Evolutionary conservation across 2,329 filamentous ascomycete genomes (phyloP), one percentile per base, ranked within the genome.

Genomic region (Ustulina deusta): DNA sequence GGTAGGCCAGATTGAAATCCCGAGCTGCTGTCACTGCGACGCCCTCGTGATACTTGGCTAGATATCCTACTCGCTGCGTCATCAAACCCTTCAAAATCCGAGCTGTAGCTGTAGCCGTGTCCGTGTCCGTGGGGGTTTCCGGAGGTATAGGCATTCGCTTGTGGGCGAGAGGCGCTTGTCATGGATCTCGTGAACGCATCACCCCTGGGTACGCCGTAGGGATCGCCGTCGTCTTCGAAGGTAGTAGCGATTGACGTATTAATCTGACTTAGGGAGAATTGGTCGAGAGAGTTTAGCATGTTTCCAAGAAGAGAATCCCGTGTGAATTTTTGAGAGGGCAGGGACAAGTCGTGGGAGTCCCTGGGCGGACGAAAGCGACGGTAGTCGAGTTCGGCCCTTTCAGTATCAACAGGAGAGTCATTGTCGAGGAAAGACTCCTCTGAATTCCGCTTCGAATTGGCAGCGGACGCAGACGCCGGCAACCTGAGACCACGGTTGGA

Each of bases 231-330:
- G 52, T 84, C 81, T 70, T 81, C 80, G 60, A 78, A 82, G 56
- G 75, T 72, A 32, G 76, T 68, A 4, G 75, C 72, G 44, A 76
- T 71, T 17, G 77, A 73, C 6, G 78, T 76, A 68, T 75, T 75
- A 52, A 81, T 77, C 72, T 86, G 83, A 51, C 80, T 84, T 73
- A 87, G 84, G 46, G 88, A 90, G 77, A 95, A 89, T 79, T 95
- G 92, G 80, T 97, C 95, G 71, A 99, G 90, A 46, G 94, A 97
- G 72, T 96, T 85, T 68, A 98, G 89, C 91, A 99, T 96, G 80
- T 97, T 97, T 80, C 96, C 92, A 67, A 99, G 93, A 73, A 99
- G 90, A 40, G 94, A 97, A 77, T 97, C 93, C 73, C 95, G 90
- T 46, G 92, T 93, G 70, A 93, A 89, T 78, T 93, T 89, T 69